Evolutionary conservation across 129 eudicot species (phyloP).

Genomic region (Flaveria ramosissima): DNA sequence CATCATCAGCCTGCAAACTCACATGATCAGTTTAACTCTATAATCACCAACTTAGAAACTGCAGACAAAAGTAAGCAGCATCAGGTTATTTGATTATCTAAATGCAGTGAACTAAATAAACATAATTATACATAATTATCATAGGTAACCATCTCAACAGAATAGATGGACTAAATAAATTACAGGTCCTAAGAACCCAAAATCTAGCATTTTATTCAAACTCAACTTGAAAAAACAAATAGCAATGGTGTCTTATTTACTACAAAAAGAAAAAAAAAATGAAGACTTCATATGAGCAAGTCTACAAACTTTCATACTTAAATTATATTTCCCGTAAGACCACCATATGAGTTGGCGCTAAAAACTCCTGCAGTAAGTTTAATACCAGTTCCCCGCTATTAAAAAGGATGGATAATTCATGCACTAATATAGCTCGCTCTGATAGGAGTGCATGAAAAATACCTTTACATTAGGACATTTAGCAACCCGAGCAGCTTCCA

Average conservation of each 20-base stretch:
- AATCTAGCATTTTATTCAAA: neutral
- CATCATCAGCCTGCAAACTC: conserved; percentile 64
- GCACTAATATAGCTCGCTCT: conserved; percentile 2
- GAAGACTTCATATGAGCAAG: neutral
- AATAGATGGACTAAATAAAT: neutral
- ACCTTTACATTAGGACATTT: conserved; percentile 66
- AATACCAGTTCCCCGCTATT: neutral
- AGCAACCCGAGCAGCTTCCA: conserved; percentile 75
- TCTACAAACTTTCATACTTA: neutral
- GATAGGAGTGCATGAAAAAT: conserved; percentile 6
- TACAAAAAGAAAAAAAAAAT: neutral
- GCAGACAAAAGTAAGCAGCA: neutral
- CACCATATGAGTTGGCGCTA: conserved; percentile 2
- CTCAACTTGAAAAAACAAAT: neutral
- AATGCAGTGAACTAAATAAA: neutral
- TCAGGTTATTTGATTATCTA: neutral
- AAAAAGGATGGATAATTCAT: conserved; percentile 1
- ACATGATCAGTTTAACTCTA: conserved; percentile 10
- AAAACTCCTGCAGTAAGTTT: neutral
- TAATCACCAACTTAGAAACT: conserved; percentile 17
- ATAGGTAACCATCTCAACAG: neutral
- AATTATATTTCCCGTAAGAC: neutral
- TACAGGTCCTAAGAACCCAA: conserved; percentile 8
- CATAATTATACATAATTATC: neutral
- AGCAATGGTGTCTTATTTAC: neutral